These are phyloP conservation scores for Umbelopsis sp. DNA, from an alignment of 192 early-diverging fungal species.

Conservation along the genomic window DNA sequence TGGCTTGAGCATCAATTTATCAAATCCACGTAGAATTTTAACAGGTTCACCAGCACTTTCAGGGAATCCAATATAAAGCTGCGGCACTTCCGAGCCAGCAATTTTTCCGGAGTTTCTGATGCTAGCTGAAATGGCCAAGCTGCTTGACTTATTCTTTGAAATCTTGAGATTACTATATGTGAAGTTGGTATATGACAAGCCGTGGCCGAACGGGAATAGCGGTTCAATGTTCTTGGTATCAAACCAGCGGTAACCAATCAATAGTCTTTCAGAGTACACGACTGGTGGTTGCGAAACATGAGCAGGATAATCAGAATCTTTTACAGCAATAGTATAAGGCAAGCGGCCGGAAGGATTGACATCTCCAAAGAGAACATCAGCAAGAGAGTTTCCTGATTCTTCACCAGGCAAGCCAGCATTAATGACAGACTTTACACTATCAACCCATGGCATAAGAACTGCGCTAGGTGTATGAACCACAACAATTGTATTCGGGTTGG, in stretches of 20 bases:
- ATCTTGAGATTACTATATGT: slow-evolving; percentile 45
- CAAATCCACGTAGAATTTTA: slow-evolving; percentile 40
- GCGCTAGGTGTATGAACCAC: slow-evolving; percentile 54
- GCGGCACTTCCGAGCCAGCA: slow-evolving; percentile 39
- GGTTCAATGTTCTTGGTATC: slow-evolving; percentile 54
- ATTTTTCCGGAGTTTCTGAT: slow-evolving; percentile 36
- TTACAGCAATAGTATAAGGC: slow-evolving; percentile 62
- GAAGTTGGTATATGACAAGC: slow-evolving; percentile 70
- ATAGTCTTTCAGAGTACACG: slow-evolving; percentile 54
- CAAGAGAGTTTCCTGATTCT: slow-evolving; percentile 65
- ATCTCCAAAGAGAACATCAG: slow-evolving; percentile 67
- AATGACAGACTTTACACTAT: slow-evolving; percentile 56
- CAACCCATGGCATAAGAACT: slow-evolving; percentile 60
- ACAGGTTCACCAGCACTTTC: slow-evolving; percentile 41
- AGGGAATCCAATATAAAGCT: slow-evolving; percentile 43
- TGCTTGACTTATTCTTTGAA: not conserved
- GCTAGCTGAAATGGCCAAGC: slow-evolving; percentile 28
- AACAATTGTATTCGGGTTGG: slow-evolving; percentile 44
- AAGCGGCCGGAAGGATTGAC: slow-evolving; percentile 62
- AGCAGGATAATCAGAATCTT: slow-evolving; percentile 44
- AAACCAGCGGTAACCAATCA: slow-evolving; percentile 58
- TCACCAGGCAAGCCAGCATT: slow-evolving; percentile 61
- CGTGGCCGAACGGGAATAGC: slow-evolving; percentile 61
- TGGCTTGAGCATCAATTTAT: slow-evolving; percentile 28
- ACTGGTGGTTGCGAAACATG: not conserved